Base-by-base conservation (phyloP, 1,284 basidiomycete species). In the Pholiota adiposa region DNA sequence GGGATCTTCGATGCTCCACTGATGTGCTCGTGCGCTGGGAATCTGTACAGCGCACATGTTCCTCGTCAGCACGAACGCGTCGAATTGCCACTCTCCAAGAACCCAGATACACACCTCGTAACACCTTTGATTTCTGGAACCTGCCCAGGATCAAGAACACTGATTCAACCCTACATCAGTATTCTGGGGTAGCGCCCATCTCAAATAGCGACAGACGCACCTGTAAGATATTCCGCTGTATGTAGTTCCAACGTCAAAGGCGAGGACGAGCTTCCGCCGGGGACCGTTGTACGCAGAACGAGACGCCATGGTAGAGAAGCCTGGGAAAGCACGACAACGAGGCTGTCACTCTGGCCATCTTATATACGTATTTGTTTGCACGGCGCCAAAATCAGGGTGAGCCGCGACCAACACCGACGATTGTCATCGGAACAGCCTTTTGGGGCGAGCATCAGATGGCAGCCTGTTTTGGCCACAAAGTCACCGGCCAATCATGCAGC, bases 201-300 rank as follows among this genome's bases (percentile, higher is more conserved):
- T 12, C 11, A 11, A 23, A 34, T 6, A 40, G 7, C 19, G n/a
- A 11, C 31, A 40, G 29, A 46, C 57, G 8, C 59, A 72, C 73
- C 72, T 70, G 52, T 74, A 75, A 4, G 73, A 73, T 43, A 73
- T 70, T 6, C 72, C 72, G 44, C 71, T 73, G 29, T 67, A 74
- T 0, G 73, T 74, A 0, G 70, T 74, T 21, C 73, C 72, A n/a
- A 75, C 61, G 62, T 74, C 74, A 48, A 74, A 72, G 2, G 73
- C 72, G 16, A 75, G 65, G 0, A 73, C 70, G 6, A 74, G 63
- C 53, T 72, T 72, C 54, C 72, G 65, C 52, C 54, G 54, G 21
- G 61, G 48, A 16, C 71, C 73, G 14, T 56, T 60, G 51, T 69
- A 72, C 1, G 65, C 61, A 50, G 65, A 60, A 40, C 71, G 68